Evolutionary conservation across 2,329 filamentous ascomycete genomes (phyloP).

Genomic region (Hymenoscyphus fraxineus): DNA sequence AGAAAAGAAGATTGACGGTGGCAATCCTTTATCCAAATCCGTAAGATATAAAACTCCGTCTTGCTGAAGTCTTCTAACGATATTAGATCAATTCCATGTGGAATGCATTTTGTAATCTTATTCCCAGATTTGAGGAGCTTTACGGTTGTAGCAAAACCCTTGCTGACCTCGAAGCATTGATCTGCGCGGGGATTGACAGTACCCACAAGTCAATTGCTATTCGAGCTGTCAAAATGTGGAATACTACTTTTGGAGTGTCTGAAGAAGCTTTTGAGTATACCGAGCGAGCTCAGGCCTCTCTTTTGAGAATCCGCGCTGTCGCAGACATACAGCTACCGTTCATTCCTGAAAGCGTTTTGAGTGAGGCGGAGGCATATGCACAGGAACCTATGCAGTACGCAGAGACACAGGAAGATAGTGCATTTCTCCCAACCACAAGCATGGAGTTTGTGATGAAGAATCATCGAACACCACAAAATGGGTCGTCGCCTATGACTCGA

Average conservation of each 20-base stretch:
- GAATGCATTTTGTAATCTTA: constrained; percentile 42
- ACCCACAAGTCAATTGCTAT: constrained; percentile 54
- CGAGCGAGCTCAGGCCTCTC: constrained; percentile 54
- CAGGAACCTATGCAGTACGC: constrained; percentile 37
- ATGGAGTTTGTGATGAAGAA: constrained; percentile 12
- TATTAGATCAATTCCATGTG: constrained; percentile 47
- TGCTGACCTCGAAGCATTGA: constrained; percentile 49
- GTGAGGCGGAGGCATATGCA: constrained; percentile 23
- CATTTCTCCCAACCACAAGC: constrained; percentile 16
- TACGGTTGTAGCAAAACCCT: constrained; percentile 43
- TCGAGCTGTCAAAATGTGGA: constrained; percentile 62
- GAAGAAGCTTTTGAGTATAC: constrained; percentile 59
- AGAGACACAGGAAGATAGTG: constrained; percentile 33
- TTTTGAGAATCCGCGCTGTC: constrained; percentile 57
- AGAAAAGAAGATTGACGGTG: constrained; percentile 41
- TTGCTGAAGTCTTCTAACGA: constrained; percentile 29
- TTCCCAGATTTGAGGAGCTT: constrained; percentile 37
- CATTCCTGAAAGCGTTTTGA: constrained; percentile 38
- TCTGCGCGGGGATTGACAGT: constrained; percentile 55
- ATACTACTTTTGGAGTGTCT: constrained; percentile 60
- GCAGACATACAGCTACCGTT: constrained; percentile 48
- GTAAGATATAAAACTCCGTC: constrained; percentile 38
- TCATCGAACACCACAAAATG: constrained; percentile 12
- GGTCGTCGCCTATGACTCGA: neutral
- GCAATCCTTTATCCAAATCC: constrained; percentile 40